Evolutionary conservation across 805 yeast genomes (phyloP), one percentile per base, ranked within the genome.

Genomic region (Kregervanrija fluxuum): DNA sequence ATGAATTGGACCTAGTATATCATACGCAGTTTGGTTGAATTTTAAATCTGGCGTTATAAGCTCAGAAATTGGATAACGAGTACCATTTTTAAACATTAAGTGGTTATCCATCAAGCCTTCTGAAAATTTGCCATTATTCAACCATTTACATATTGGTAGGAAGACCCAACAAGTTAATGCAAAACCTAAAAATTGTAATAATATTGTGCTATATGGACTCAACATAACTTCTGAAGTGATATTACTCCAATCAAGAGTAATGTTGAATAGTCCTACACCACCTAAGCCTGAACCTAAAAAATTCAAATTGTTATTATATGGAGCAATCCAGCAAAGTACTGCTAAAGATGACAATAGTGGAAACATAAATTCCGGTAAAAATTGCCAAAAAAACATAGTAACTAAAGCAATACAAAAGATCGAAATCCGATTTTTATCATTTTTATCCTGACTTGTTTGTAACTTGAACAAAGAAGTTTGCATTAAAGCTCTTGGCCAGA

Each of bases 271-370:
- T 5, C 79, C 79, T 66, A 73, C 65, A 1, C 79, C 79, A 2
- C 78, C 79, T 41, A 74, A 52, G 0, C 79, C 79, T n/a, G 75
- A 68, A 4, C 79, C 79, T 9, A 73, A 51, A 47, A 74, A 74
- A 44, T 72, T 73, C 11, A 68, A 48, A 0, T 59, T 59, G 9
- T 54, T 49, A 49, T 66, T 74, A 30, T 59, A 43, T 0, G 79
- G 79, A 0, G 75, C 74, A 40, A 72, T 57, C 68, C 73, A 74
- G 50, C 79, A 74, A 13, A 74, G 56, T 3, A 73, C 50, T 0
- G 79, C 77, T 15, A 74, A 54, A 1, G 79, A 74, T 1, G 75
- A 69, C 1, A 71, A 60, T 66, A 74, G 55, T 8, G 79, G 79
- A 54, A 73, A 73, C 3, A 69, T 47, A 42, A 59, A 69, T 47